These are phyloP conservation scores for Ceratobasidium papillatum DNA, from an alignment of 1,284 basidiomycete genomes.

Conservation along the genomic window DNA sequence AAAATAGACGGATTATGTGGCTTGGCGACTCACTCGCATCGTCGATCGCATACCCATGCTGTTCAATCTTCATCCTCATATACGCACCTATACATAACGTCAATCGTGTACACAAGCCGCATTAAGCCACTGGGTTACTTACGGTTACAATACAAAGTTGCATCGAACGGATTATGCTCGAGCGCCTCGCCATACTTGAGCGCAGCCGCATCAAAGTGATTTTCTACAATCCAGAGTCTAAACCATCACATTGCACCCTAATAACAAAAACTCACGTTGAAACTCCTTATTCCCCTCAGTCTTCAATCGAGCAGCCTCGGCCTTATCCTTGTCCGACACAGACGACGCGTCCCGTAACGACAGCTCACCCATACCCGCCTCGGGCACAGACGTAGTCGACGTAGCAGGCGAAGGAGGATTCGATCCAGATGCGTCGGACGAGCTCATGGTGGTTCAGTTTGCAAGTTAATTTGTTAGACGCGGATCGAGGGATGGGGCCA, in stretches of 20 bases:
- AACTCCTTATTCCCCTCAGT: slow-evolving; percentile 88
- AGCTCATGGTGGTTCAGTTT: neutral
- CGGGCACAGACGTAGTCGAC: slow-evolving; percentile 1
- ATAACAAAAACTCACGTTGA: slow-evolving; percentile 59
- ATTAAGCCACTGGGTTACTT: slow-evolving; percentile 23
- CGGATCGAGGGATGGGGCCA: neutral
- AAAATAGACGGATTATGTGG: neutral
- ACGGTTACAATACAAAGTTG: slow-evolving; percentile 82
- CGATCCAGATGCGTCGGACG: slow-evolving; percentile 13
- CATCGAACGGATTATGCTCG: slow-evolving; percentile 77
- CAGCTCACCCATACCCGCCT: slow-evolving; percentile 20
- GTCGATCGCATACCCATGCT: slow-evolving; percentile 80
- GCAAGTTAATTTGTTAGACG: neutral
- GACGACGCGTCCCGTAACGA: slow-evolving; percentile 33
- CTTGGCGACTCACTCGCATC: slow-evolving; percentile 70
- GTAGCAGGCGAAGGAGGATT: slow-evolving; percentile 10
- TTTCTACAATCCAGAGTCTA: slow-evolving; percentile 56
- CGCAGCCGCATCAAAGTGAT: slow-evolving; percentile 70
- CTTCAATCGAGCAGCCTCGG: slow-evolving; percentile 76
- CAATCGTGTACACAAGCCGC: neutral
- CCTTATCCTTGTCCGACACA: slow-evolving; percentile 68
- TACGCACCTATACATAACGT: slow-evolving; percentile 59
- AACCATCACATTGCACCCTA: slow-evolving; percentile 45
- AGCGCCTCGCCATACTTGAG: slow-evolving; percentile 81
- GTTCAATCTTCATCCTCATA: slow-evolving; percentile 74